Conservation (phyloP, 331 rosid species). For the Cucumis variabilis region DNA sequence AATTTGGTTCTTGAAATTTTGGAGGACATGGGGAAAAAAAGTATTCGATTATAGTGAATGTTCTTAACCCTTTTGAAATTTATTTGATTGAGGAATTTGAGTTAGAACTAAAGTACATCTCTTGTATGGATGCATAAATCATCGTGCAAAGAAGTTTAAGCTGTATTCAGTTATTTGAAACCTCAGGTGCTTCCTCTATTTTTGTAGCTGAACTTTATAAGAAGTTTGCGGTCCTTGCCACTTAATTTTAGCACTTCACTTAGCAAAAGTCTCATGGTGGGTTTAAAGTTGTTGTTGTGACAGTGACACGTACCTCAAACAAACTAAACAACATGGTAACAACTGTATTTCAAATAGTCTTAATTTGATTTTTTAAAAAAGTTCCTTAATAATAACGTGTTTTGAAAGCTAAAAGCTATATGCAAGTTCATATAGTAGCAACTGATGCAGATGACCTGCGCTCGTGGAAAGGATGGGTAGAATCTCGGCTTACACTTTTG, state of each 20-base stretch:
- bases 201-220: not conserved
- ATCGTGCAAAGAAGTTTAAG: slow-evolving; percentile 91
- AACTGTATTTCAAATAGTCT: too few species aligned
- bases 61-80: too few species aligned
- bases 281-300: too few species aligned
- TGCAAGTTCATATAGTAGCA: slow-evolving; percentile 89
- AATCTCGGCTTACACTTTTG: slow-evolving; percentile 91
- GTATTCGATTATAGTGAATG: not conserved
- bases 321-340: too few species aligned
- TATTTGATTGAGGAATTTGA: not conserved
- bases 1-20: slow-evolving; percentile 15
- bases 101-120: not conserved
- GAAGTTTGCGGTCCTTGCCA: too few species aligned
- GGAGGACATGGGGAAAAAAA: not conserved
- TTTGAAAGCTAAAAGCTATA: slow-evolving; percentile 92
- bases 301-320: too few species aligned
- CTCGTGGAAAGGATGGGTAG: slow-evolving; percentile 99
- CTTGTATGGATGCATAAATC: slow-evolving; percentile 62
- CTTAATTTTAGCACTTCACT: too few species aligned
- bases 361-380: too few species aligned
- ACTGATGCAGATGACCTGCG: slow-evolving; percentile 80
- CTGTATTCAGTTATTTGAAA: slow-evolving; percentile 71
- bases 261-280: too few species aligned
- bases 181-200: slow-evolving; percentile 70
- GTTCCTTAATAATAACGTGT: slow-evolving; percentile 29